These are phyloP conservation scores for Zygoascus biomembranicola DNA, from an alignment of 805 yeast species.

Conservation along the genomic window DNA sequence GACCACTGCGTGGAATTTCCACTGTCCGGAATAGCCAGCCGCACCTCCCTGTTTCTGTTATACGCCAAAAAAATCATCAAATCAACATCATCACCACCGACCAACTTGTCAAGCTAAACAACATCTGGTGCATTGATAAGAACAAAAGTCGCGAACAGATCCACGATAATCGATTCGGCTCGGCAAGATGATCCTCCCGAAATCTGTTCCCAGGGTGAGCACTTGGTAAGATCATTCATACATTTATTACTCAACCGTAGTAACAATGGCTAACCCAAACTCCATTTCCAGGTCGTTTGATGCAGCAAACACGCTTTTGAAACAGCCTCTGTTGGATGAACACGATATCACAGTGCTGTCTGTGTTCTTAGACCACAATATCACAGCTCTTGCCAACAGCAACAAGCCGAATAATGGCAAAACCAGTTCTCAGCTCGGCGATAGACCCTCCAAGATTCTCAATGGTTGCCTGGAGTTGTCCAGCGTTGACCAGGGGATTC, in stretches of 20 bases:
- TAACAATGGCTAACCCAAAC: background rate
- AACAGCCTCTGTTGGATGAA: background rate
- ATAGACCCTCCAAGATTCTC: background rate
- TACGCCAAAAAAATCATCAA: too few relatives aligned
- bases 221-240: background rate
- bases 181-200: background rate
- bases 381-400: background rate
- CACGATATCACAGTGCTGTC: background rate
- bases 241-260: background rate
- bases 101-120: too few relatives aligned
- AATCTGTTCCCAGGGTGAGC: background rate
- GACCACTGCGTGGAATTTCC: too few relatives aligned
- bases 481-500: background rate
- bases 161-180: too few relatives aligned
- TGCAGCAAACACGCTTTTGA: background rate
- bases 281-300: background rate
- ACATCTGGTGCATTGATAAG: too few relatives aligned
- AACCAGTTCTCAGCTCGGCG: background rate
- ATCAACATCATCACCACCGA: too few relatives aligned
- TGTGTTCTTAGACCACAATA: background rate
- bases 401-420: background rate
- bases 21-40: too few relatives aligned
- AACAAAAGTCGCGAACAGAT: too few relatives aligned
- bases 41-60: too few relatives aligned
- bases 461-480: background rate